phyloP scores from a whole-genome alignment of 2,329 filamentous ascomycete species.

The Xylaria sp. region DNA sequence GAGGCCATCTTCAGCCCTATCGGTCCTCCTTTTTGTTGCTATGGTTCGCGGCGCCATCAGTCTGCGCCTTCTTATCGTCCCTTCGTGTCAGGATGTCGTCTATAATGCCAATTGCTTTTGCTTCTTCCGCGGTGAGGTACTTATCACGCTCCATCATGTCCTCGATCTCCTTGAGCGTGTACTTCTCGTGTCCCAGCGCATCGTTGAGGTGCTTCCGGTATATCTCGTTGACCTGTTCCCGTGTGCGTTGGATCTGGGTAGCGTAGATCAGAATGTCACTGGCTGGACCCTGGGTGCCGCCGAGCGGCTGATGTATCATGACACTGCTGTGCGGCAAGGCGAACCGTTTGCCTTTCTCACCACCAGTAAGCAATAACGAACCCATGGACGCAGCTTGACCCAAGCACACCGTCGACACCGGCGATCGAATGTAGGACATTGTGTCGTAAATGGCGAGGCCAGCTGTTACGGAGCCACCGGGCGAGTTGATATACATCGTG shows the following conservation, averaged over 20 bases:
- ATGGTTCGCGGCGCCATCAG: not conserved
- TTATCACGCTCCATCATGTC: constrained; percentile 96
- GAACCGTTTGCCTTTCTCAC: constrained; percentile 76
- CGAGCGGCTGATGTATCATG: constrained; percentile 95
- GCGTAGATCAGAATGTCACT: constrained; percentile 94
- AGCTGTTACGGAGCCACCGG: constrained; percentile 86
- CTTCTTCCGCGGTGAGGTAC: constrained; percentile 85
- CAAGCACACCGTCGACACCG: constrained; percentile 90
- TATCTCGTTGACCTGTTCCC: constrained; percentile 83
- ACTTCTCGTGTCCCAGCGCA: constrained; percentile 67
- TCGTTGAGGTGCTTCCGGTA: constrained; percentile 82
- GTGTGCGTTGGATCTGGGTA: constrained; percentile 86
- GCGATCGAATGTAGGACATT: constrained; percentile 92
- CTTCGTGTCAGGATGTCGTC: constrained; percentile 78
- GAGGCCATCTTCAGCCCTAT: not conserved
- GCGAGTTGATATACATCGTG: constrained; percentile 96
- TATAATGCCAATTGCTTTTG: constrained; percentile 82
- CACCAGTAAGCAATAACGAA: constrained; percentile 78
- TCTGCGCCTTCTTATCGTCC: constrained; percentile 34
- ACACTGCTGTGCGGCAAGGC: constrained; percentile 89
- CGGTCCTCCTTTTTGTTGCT: not conserved
- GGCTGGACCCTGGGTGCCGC: constrained; percentile 60
- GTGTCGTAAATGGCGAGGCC: constrained; percentile 94
- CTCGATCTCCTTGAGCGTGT: constrained; percentile 77
- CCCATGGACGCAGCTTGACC: constrained; percentile 96